Base-by-base conservation (phyloP, 768 basidiomycete genomes). In the Chlorophyllum brunneum region DNA sequence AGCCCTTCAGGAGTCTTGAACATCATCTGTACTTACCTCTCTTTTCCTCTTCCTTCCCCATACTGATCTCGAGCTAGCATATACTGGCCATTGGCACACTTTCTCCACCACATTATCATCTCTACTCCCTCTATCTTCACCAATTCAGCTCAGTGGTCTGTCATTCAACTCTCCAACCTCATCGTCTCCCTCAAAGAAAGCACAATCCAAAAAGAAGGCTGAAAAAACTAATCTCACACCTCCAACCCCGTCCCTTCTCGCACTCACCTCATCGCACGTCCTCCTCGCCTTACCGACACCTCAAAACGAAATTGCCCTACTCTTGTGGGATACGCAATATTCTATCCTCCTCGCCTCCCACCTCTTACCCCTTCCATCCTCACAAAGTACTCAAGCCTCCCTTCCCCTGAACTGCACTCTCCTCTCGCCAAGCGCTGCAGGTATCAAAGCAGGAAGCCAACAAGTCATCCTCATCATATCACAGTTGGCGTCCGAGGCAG, bases 241-340 rank as follows among this genome's bases (percentile, higher is more conserved):
- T 5, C 30, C 55, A 10, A 36, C 33, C 10, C 51, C 51, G 8
- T 52, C 41, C 33, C 51, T 77, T 5, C 64, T 82, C 3, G 73
- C 84, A 2, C 63, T 86, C 13, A 74, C 76, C 1, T 78, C 83
- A 0, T 83, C 82, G 0, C 73, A 82, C 41, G 78, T 81, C 40
- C 72, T 87, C 37, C 72, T 88, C 8, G 78, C 78, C 34, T 70
- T 72, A 26, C 59, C 63, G 2, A 57, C 69, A 5, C 63, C 72
- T 0, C 59, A 70, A 10, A 61, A 68, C 29, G 78, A 80, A 52
- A 70, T 86, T 46, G 67, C 70, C 13, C 64, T 87, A 24, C 78
- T 83, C 15, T 63, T 87, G 24, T 87, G 86, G 85, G 85, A 88
- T 56, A 67, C 87, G 18, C 81, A 81, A 54, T 88, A 83, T 56